phyloP scores from a whole-genome alignment of 2,329 filamentous ascomycete genomes.

The Colletotrichum theobromicola region DNA sequence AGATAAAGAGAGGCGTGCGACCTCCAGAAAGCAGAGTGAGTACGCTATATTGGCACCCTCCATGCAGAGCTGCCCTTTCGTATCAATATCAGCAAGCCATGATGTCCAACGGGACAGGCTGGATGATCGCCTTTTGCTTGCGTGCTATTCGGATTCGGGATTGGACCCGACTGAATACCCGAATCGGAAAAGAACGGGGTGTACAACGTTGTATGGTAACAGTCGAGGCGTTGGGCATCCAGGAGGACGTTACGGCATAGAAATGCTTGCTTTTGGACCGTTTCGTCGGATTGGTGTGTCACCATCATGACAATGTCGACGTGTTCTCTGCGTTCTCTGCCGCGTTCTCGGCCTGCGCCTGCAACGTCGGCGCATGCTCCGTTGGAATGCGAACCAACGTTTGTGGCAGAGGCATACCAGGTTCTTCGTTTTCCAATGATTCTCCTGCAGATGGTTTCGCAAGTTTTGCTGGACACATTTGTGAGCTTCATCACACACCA shows the following conservation, averaged over 20 bases:
- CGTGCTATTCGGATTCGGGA: not conserved
- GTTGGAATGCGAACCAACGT: conserved; percentile 86
- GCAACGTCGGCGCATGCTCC: conserved; percentile 72
- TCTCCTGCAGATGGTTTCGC: conserved; percentile 59
- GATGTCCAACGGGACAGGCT: not conserved
- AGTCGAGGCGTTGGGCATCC: not conserved
- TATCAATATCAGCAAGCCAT: not conserved
- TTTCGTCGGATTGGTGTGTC: not conserved
- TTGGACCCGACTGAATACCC: not conserved
- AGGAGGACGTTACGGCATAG: not conserved
- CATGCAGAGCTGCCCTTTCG: not conserved
- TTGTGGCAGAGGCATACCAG: conserved; percentile 66
- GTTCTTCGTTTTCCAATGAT: conserved; percentile 34
- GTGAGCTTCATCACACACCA: not conserved
- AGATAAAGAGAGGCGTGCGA: not conserved
- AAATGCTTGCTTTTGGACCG: not conserved
- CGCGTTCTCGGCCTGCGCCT: conserved; percentile 62
- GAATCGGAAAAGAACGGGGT: not conserved
- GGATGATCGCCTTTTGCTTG: not conserved
- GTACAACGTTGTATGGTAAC: not conserved
- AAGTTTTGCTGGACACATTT: conserved; percentile 63
- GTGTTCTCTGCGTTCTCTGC: conserved; percentile 47
- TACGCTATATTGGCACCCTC: not conserved
- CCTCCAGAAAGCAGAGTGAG: not conserved
- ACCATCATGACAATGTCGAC: not conserved